A percentile compares a stretch with the other conserved stretches of the same genome.
Evolutionary conservation across 1,284 basidiomycete species (phyloP).

Genomic region (Schizophyllum commune): DNA sequence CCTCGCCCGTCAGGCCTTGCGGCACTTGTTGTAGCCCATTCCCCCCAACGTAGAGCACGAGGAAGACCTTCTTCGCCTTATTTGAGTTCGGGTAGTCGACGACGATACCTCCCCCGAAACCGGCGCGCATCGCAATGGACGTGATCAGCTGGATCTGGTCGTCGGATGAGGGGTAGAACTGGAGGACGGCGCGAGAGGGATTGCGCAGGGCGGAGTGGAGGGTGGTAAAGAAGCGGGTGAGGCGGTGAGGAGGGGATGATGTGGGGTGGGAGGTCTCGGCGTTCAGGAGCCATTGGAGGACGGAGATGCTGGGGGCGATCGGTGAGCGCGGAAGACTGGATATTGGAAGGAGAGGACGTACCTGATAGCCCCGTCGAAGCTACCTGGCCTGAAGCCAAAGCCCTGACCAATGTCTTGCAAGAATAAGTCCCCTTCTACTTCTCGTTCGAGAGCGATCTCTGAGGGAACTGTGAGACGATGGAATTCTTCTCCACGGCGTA

Average conservation of each 20-base stretch:
- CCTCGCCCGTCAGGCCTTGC: conserved; percentile 66
- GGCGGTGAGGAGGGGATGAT: conserved; percentile 86
- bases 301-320: conserved; percentile 70
- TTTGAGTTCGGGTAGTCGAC: conserved; percentile 97
- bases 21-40: conserved; percentile 60
- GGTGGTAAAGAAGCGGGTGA: conserved; percentile 94
- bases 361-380: conserved; percentile 98
- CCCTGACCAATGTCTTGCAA: conserved; percentile 92
- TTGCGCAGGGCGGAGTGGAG: conserved; percentile 89
- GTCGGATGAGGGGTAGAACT: conserved; percentile 94
- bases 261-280: conserved; percentile 90
- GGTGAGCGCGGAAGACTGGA: not conserved
- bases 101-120: conserved; percentile 95
- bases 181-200: conserved; percentile 90
- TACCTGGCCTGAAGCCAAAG: conserved; percentile 91
- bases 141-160: conserved; percentile 96
- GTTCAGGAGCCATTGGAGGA: conserved; percentile 97
- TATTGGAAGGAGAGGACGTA: conserved; percentile 22
- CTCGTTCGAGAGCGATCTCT: conserved; percentile 92
- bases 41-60: conserved; percentile 83
- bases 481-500: not conserved
- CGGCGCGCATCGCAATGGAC: conserved; percentile 86
- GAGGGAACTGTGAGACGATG: conserved; percentile 3
- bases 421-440: conserved; percentile 91
- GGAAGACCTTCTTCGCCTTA: conserved; percentile 88